Evolutionary conservation across 73 alveolate species (phyloP), one percentile per base, ranked within the genome.

Genomic region (Blepharisma stoltei): DNA sequence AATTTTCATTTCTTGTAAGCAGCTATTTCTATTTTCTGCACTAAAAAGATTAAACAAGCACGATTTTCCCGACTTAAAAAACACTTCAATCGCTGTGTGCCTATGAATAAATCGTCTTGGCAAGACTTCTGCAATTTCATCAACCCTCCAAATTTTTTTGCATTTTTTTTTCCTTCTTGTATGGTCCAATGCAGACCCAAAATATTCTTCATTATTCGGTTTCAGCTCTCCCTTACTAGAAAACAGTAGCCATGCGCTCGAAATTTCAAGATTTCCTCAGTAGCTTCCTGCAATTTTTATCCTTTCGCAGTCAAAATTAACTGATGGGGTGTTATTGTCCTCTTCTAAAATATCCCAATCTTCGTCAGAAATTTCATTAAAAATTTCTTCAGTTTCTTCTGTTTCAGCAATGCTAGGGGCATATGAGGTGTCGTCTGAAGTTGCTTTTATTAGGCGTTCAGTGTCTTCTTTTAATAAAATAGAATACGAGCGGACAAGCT

Each of bases 251-350:
- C 27, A 43, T 9, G 11, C 45, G 18, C 65, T 53, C 1, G 11
- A 43, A 14, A 69, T 11, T 44, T 69, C 79, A 9, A 69, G 60
- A 44, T 14, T 14, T n/a, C 79, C 79, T 14, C 9, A 69, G 27
- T 1, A 44, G n/a, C 54, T n/a, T 44, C 79, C 79, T 43, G 11
- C 0, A 1, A 46, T 38, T 9, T 18, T 69, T 23, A 69, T 69
- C 60, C 55, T 69, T 44, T 69, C 79, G 5, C 79, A 69, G 11
- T 69, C 79, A 69, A 46, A 14, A 69, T 9, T 69, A 2, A 14
- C 79, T 14, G 38, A 60, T 14, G 18, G 37, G 18, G 45, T 60
- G 14, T 60, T 38, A 60, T 14, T 8, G n/a, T 60, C 73, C 23
- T 60, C 73, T 25, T 60, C 73, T 60, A 60, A 20, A 60, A 60